Evolutionary conservation across 2,329 filamentous ascomycete genomes (phyloP), one percentile per base, ranked within the genome.

Genomic region (Thermoascus crustaceus): DNA sequence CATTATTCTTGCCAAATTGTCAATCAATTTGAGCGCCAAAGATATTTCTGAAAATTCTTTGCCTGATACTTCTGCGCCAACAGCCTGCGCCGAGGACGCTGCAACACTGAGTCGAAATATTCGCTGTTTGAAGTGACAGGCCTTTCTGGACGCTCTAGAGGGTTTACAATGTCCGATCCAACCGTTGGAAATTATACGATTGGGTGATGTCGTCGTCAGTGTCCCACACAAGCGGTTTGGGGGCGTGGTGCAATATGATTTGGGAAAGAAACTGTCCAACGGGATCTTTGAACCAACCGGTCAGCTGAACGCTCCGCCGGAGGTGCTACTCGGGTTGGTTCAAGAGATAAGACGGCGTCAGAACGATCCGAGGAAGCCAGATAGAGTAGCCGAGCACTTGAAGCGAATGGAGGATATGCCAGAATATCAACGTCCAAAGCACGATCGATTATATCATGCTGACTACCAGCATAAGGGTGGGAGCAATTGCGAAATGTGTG

Each of bases 151-250:
- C n/a, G n/a, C n/a, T n/a, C n/a, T n/a, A n/a, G n/a, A n/a, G n/a
- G n/a, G n/a, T n/a, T n/a, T n/a, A n/a, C n/a, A n/a, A n/a, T n/a
- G n/a, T n/a, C n/a, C n/a, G n/a, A n/a, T n/a, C n/a, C n/a, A n/a
- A n/a, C n/a, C n/a, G n/a, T n/a, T n/a, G n/a, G n/a, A n/a, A n/a
- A n/a, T n/a, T 21, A 34, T 42, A 21, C 42, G 34, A 8, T 25
- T 48, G 5, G 39, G 33, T 13, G 44, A 47, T 35, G 38, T 47
- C 6, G 44, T 45, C 13, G 39, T 47, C 4, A 46, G 43, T 31
- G n/a, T n/a, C n/a, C n/a, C n/a, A n/a, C n/a, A n/a, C n/a, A n/a
- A n/a, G n/a, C n/a, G n/a, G n/a, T n/a, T n/a, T n/a, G n/a, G n/a
- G 20, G 35, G 39, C 6, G 40, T 44, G 17, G 27, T 44, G 5